These are phyloP conservation scores for Pecoramyces ruminantium DNA, from an alignment of 192 early-diverging fungal genomes.

Conservation along the genomic window DNA sequence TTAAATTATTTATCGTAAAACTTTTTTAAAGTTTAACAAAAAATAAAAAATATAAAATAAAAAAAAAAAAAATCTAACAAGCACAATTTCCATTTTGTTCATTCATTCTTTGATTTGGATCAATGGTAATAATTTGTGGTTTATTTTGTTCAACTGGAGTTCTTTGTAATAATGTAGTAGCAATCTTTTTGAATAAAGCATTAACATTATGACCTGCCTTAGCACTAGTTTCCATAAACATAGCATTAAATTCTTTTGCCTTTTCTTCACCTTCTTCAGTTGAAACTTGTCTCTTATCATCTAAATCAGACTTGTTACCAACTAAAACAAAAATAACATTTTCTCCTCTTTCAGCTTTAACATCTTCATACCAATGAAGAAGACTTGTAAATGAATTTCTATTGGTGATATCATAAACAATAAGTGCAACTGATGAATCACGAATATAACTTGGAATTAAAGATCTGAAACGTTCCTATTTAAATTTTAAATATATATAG, in stretches of 20 bases:
- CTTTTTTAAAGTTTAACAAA: neutral
- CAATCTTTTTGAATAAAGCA: slow-evolving; percentile 91
- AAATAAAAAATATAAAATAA: neutral
- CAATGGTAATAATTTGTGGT: neutral
- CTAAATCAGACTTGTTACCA: slow-evolving; percentile 97
- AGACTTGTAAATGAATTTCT: slow-evolving; percentile 93
- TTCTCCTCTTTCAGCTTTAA: slow-evolving; percentile 90
- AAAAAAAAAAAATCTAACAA: neutral
- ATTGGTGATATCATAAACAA: slow-evolving; percentile 1
- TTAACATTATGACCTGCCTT: slow-evolving; percentile 73
- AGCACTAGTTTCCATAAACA: slow-evolving; percentile 80
- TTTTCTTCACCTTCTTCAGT: slow-evolving; percentile 96
- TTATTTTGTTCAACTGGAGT: neutral
- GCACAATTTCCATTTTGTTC: neutral
- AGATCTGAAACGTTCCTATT: slow-evolving; percentile 84
- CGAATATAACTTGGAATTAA: slow-evolving; percentile 97
- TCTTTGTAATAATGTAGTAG: slow-evolving; percentile 80
- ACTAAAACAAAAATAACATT: slow-evolving; percentile 98
- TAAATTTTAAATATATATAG: neutral
- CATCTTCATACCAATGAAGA: slow-evolving; percentile 97
- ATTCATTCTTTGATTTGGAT: neutral
- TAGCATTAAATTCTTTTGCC: slow-evolving; percentile 85
- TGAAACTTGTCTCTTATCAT: slow-evolving; percentile 86
- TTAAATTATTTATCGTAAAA: too few relatives aligned
- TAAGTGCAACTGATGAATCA: slow-evolving; percentile 58